phyloP scores from a whole-genome alignment of 176 grass and related monocot genomes.

The Pontederia paniculata region DNA sequence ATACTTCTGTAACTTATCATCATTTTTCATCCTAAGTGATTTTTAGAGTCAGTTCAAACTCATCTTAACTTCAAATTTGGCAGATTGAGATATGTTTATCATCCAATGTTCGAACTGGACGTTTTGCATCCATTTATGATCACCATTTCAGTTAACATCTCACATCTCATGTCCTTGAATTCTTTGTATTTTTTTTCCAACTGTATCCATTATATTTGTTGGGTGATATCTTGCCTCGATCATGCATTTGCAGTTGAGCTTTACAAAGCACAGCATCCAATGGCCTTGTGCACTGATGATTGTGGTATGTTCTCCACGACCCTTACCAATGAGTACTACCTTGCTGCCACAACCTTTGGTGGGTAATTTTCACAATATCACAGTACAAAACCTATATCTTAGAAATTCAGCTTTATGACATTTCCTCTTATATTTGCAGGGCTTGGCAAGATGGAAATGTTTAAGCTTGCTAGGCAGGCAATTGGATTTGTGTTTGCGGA shows the following conservation, averaged over 20 bases:
- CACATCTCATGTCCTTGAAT: slow-evolving; percentile 7
- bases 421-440: slow-evolving; percentile 32
- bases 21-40: not conserved
- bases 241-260: slow-evolving; percentile 48
- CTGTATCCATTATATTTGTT: not conserved
- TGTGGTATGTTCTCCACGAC: slow-evolving; percentile 67
- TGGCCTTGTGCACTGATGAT: slow-evolving; percentile 84
- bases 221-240: not conserved
- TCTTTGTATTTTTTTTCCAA: not conserved
- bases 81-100: slow-evolving; percentile 95
- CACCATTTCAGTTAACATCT: slow-evolving; percentile 71
- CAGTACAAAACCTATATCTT: not conserved
- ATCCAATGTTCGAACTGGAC: slow-evolving; percentile 81
- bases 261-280: slow-evolving; percentile 58
- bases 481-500: slow-evolving; percentile 52
- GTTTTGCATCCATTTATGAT: slow-evolving; percentile 46
- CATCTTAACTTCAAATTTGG: not conserved
- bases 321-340: slow-evolving; percentile 72
- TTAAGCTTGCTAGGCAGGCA: slow-evolving; percentile 45
- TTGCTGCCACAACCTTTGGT: slow-evolving; percentile 57
- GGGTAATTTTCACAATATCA: slow-evolving; percentile 1
- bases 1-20: not conserved
- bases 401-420: not conserved
- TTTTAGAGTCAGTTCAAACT: not conserved
- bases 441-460: slow-evolving; percentile 57